Evolutionary conservation across 2,329 filamentous ascomycete genomes (phyloP).

Genomic region (Neonectria ditissima): DNA sequence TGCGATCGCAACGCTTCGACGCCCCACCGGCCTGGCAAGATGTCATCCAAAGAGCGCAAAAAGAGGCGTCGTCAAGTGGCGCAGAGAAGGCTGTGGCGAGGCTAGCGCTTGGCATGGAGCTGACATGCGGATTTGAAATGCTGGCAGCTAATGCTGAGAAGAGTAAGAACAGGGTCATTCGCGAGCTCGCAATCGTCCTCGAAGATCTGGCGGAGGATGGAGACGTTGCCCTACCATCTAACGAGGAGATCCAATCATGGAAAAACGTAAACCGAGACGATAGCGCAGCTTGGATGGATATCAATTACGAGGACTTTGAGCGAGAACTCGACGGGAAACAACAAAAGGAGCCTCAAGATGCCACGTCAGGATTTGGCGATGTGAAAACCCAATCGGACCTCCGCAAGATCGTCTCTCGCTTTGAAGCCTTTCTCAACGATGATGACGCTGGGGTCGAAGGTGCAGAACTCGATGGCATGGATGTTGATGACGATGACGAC

Average conservation of each 20-base stretch:
- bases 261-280: slow-evolving; percentile 72
- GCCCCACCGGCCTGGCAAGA: slow-evolving; percentile 67
- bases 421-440: slow-evolving; percentile 91
- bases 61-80: slow-evolving; percentile 29
- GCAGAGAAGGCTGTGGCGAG: slow-evolving; percentile 43
- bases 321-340: slow-evolving; percentile 73
- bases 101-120: slow-evolving; percentile 86
- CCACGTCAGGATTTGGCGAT: slow-evolving; percentile 70
- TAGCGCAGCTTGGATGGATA: slow-evolving; percentile 91
- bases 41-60: slow-evolving; percentile 37
- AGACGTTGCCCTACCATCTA: slow-evolving; percentile 72
- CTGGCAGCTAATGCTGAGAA: slow-evolving; percentile 76
- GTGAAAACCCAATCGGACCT: slow-evolving; percentile 78
- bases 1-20: slow-evolving; percentile 86
- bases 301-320: slow-evolving; percentile 91
- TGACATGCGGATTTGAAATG: slow-evolving; percentile 93
- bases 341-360: slow-evolving; percentile 52
- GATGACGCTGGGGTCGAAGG: slow-evolving; percentile 85
- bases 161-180: slow-evolving; percentile 74
- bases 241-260: slow-evolving; percentile 82
- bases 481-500: slow-evolving; percentile 66
- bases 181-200: slow-evolving; percentile 81
- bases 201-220: slow-evolving; percentile 82
- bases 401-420: slow-evolving; percentile 91
- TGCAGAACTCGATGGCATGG: slow-evolving; percentile 78